Base-by-base conservation (phyloP, 2,329 filamentous ascomycete species). In the Westerdykella aurantiaca region DNA sequence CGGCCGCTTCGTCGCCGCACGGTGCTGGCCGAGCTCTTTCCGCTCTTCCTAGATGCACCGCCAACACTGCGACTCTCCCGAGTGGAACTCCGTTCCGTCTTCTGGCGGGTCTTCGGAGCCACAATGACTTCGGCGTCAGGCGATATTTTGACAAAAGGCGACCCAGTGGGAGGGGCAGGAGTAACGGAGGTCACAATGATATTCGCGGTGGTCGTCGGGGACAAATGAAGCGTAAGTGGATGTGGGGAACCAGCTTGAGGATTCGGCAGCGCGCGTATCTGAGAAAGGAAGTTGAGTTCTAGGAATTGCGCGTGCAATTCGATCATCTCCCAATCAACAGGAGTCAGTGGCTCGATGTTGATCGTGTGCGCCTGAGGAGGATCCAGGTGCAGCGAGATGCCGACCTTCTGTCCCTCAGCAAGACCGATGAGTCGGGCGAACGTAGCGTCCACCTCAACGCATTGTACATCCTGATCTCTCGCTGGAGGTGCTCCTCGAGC, bases 291-390 rank as follows among this genome's bases (percentile, higher is more conserved):
- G 66, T 98, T 97, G 52, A 96, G 76, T 63, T 98, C 93, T 40
- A 98, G 75, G 61, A 97, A 98, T 13, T 85, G 93, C 5, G 93
- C 93, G 72, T 98, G 93, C 2, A 98, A 75, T 68, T 98, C 93
- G 57, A 98, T 97, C 58, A 97, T 95, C 69, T 98, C 93, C 93
- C 93, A 98, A 64, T 98, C 93, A 46, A 94, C 88, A 1, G 91
- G 82, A 0, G 93, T 97, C 58, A 97, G 71, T 29, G 93, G 93
- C 66, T 98, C 94, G 56, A 98, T 97, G 63, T 96, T 89, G 67
- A 98, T 85, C 1, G 90, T 97, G 67, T 96, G 88, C 39, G 89
- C 88, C 51, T 93, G 72, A 2, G 90, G 89, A 39, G 91, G 91
- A 63, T 98, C 89, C 50, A 96, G 72, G 67, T 98, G 93, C 51